Evolutionary conservation across 352 stramenopile genomes (phyloP).

Genomic region (Phytophthora ohioensis): DNA sequence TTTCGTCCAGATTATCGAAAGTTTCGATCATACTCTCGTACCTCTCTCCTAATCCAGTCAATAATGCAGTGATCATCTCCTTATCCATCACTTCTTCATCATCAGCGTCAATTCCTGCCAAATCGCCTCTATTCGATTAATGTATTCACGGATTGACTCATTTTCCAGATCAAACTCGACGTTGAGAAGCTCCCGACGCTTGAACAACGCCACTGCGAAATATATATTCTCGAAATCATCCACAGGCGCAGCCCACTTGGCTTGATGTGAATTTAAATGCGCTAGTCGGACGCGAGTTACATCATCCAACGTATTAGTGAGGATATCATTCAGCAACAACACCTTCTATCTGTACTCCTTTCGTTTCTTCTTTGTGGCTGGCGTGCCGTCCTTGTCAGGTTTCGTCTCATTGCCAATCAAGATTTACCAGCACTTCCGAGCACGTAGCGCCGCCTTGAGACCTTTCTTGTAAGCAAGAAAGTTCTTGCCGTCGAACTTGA

Average conservation of each 20-base stretch:
- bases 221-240: slow-evolving; percentile 28
- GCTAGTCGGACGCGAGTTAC: slow-evolving; percentile 14
- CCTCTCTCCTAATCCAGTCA: slow-evolving; percentile 11
- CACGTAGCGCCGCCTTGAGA: slow-evolving; percentile 17
- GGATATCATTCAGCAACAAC: slow-evolving; percentile 21
- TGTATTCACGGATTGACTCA: slow-evolving; percentile 23
- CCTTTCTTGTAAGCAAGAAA: slow-evolving; percentile 9
- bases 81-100: slow-evolving; percentile 11
- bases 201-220: slow-evolving; percentile 17
- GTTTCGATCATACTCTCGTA: slow-evolving; percentile 18
- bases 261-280: slow-evolving; percentile 12
- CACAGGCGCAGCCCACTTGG: slow-evolving; percentile 20
- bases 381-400: slow-evolving; percentile 10
- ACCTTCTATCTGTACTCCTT: slow-evolving; percentile 12
- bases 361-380: neutral
- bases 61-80: slow-evolving; percentile 15
- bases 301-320: slow-evolving; percentile 25
- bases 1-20: slow-evolving; percentile 27
- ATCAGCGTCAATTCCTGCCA: slow-evolving; percentile 23
- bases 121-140: slow-evolving; percentile 21
- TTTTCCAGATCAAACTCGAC: slow-evolving; percentile 17
- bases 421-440: slow-evolving; percentile 23
- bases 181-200: neutral
- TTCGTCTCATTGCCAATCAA: slow-evolving; percentile 9
- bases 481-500: slow-evolving; percentile 12